phyloP scores from a whole-genome alignment of 2,329 filamentous ascomycete genomes.

The Raffaelea arxii region DNA sequence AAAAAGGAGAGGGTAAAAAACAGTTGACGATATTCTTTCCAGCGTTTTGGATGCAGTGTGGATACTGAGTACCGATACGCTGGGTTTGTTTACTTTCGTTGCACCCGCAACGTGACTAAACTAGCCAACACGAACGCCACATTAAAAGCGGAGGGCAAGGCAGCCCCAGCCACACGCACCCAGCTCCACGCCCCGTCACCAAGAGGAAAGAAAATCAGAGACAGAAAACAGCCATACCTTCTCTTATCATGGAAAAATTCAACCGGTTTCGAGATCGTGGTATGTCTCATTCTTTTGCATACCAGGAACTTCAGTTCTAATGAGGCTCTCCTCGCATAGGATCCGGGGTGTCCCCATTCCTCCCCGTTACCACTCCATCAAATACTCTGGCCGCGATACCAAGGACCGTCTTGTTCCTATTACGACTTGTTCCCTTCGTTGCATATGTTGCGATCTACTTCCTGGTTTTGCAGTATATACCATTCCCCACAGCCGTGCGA shows the following conservation, averaged over 20 bases:
- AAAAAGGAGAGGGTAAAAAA: too few species aligned
- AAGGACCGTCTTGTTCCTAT: constrained; percentile 63
- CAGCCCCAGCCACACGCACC: too few species aligned
- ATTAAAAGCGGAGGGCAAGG: too few species aligned
- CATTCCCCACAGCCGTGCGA: constrained; percentile 46
- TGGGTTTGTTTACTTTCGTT: too few species aligned
- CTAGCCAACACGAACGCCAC: too few species aligned
- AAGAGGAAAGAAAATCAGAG: background rate
- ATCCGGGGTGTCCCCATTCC: constrained; percentile 92
- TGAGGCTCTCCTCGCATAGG: too few species aligned
- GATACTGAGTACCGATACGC: too few species aligned
- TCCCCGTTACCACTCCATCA: constrained; percentile 60
- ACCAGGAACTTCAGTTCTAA: too few species aligned
- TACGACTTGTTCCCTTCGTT: constrained; percentile 72
- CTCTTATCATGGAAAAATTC: constrained; percentile 98
- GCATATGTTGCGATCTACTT: constrained; percentile 64
- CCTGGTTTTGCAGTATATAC: constrained; percentile 71
- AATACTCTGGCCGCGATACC: constrained; percentile 54
- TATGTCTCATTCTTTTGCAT: constrained; percentile 25
- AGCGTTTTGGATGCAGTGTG: too few species aligned
- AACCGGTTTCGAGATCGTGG: constrained; percentile 88
- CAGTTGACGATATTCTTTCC: too few species aligned
- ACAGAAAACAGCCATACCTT: background rate
- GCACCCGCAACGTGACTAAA: too few species aligned
- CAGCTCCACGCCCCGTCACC: too few species aligned